Evolutionary conservation across 768 basidiomycete genomes (phyloP), one percentile per base, ranked within the genome.

Genomic region (Clavaria fumosa): DNA sequence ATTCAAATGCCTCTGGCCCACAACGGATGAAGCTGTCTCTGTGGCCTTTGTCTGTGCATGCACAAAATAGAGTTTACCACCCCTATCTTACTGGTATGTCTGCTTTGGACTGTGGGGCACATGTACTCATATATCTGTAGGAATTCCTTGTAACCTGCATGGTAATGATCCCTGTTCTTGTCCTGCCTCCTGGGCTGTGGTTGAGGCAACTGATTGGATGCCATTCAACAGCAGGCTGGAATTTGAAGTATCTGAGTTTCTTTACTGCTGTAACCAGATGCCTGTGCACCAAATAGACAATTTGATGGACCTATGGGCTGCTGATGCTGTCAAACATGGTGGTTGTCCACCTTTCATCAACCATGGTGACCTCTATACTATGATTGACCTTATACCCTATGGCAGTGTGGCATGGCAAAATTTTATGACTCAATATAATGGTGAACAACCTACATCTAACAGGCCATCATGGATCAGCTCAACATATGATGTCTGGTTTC

Each of bases 391-490:
- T 2, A 50, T 43, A 3, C 31, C 22, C 3, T 31, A 48, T 4
- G 53, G 59, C 7, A 51, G 47, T 27, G 47, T 41, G 2, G 47
- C 45, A 5, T 56, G 55, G 60, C 21, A 57, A 21, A 45, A 42
- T 11, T 50, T 56, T 23, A 38, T 37, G 0, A 35, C 44, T 4
- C 4, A n/a, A 7, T 54, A 53, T 39, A 35, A 38, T 23, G 44
- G 54, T 17, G 35, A 46, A 4, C 15, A 37, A 39, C 11, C 37
- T 20, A 43, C 49, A 4, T 42, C 37, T 0, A 46, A 50, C 31
- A 37, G 44, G 7, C 49, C 58, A 4, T 24, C 50, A 7, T 67
- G 61, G 64, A 61, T 51, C 43, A 35, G 28, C 5, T 39, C 38
- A 3, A 30, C 37, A 7, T 57, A 53, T 42, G 47, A 55, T 22